A percentile compares a stretch with the other conserved stretches of the same genome.
These are phyloP conservation scores for Cinnamomum micranthum DNA, from an alignment of 164 flowering plant species.

Conservation along the genomic window DNA sequence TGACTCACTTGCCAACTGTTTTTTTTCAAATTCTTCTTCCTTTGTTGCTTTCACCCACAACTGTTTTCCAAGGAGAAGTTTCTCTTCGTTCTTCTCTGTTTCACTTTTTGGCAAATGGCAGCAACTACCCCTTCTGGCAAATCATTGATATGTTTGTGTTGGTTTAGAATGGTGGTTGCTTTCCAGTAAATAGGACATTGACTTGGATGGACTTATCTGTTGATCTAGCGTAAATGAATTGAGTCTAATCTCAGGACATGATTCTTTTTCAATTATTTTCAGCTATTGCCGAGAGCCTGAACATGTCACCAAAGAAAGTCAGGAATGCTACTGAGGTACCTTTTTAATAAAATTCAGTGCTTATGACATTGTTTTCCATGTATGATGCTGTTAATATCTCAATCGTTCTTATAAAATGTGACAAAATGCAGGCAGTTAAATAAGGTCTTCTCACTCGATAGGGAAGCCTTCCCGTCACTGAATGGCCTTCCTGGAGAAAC, in stretches of 20 bases:
- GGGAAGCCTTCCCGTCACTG: slow-evolving; percentile 81
- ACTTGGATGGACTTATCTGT: not conserved
- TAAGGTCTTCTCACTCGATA: slow-evolving; percentile 81
- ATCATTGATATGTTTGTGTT: too few relatives aligned
- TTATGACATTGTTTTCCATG: not conserved
- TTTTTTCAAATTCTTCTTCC: too few relatives aligned
- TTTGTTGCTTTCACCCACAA: not conserved
- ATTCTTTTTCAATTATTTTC: slow-evolving; percentile 16
- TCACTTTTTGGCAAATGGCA: too few relatives aligned
- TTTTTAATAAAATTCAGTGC: not conserved
- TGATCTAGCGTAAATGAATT: not conserved
- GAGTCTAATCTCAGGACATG: slow-evolving; percentile 5
- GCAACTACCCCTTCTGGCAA: too few relatives aligned
- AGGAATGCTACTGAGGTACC: slow-evolving; percentile 89
- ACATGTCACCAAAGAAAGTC: slow-evolving; percentile 85
- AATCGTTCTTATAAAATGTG: slow-evolving; percentile 12
- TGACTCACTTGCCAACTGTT: too few relatives aligned
- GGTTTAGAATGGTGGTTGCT: not conserved
- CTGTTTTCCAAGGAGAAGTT: too few relatives aligned
- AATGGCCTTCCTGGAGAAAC: slow-evolving; percentile 92
- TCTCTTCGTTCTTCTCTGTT: too few relatives aligned
- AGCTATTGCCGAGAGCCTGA: slow-evolving; percentile 82
- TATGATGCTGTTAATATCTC: slow-evolving; percentile 2
- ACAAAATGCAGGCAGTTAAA: slow-evolving; percentile 56
- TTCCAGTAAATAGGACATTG: not conserved